phyloP scores from a whole-genome alignment of 306 rosid genomes.

The Pueraria montana region DNA sequence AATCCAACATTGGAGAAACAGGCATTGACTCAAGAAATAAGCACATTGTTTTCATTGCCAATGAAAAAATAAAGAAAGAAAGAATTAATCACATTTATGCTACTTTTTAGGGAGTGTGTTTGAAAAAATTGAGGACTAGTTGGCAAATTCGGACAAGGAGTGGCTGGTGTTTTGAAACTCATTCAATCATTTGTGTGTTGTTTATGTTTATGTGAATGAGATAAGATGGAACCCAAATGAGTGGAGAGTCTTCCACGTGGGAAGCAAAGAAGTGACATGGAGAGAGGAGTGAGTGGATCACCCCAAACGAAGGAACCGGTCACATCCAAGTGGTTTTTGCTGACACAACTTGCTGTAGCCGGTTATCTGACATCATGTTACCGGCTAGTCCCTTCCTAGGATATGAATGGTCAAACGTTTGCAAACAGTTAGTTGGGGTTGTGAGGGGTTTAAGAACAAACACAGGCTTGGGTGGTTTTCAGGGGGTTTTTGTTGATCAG shows the following conservation, averaged over 20 bases:
- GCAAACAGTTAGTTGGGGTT: slow-evolving; percentile 52
- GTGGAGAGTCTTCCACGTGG: slow-evolving; percentile 74
- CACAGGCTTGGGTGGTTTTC: slow-evolving; percentile 56
- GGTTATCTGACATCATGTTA: slow-evolving; percentile 48
- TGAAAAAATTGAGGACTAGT: background rate
- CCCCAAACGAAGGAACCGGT: slow-evolving; percentile 65
- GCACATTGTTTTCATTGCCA: background rate
- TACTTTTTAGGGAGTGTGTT: background rate
- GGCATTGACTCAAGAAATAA: background rate
- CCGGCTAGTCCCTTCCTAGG: slow-evolving; percentile 48
- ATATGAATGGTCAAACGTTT: slow-evolving; percentile 60
- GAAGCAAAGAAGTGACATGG: slow-evolving; percentile 42
- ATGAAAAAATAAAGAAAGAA: background rate
- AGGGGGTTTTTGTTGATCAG: slow-evolving; percentile 64
- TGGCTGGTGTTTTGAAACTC: slow-evolving; percentile 31
- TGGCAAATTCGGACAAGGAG: background rate
- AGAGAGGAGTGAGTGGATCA: slow-evolving; percentile 66
- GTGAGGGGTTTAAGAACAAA: slow-evolving; percentile 73
- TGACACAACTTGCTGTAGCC: slow-evolving; percentile 52
- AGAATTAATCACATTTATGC: background rate
- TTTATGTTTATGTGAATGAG: slow-evolving; percentile 54
- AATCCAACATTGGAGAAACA: background rate
- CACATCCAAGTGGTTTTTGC: slow-evolving; percentile 57
- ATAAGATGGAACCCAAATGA: slow-evolving; percentile 56
- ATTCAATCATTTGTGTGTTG: slow-evolving; percentile 27